phyloP scores from a whole-genome alignment of 2,329 filamentous ascomycete species.

The Lachnellula suecica region DNA sequence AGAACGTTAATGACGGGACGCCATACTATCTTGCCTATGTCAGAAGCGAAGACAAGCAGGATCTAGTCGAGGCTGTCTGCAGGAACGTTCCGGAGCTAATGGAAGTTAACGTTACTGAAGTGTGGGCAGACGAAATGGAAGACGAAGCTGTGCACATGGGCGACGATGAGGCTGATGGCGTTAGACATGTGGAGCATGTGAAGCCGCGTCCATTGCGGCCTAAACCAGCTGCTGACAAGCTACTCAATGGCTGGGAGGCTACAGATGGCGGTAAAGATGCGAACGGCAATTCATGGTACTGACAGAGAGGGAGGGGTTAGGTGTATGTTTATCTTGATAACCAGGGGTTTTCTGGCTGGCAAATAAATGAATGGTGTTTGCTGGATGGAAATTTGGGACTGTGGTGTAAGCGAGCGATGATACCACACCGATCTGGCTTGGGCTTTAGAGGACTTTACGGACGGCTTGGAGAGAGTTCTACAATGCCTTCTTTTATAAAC shows the following conservation, averaged over 20 bases:
- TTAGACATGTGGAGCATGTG: constrained; percentile 22
- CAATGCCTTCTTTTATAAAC: background rate
- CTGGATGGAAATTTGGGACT: background rate
- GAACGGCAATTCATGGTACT: constrained; percentile 15
- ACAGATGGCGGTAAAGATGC: constrained; percentile 7
- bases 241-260: background rate
- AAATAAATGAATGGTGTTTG: too few relatives aligned
- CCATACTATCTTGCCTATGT: constrained; percentile 85
- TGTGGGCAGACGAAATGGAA: constrained; percentile 7
- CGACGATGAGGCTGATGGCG: constrained; percentile 5
- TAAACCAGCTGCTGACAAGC: constrained; percentile 12
- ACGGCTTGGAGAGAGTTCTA: background rate
- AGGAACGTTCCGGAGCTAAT: constrained; percentile 35
- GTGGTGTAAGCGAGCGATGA: background rate
- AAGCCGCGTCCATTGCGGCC: constrained; percentile 23
- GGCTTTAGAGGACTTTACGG: background rate
- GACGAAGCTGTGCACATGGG: constrained; percentile 10
- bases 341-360: background rate
- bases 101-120: constrained; percentile 7
- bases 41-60: constrained; percentile 61
- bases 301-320: too few relatives aligned
- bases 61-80: constrained; percentile 57
- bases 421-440: background rate
- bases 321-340: background rate
- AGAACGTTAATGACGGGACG: constrained; percentile 66